Conservation (phyloP, 2,329 filamentous ascomycete genomes). For the Trichoderma sp. region DNA sequence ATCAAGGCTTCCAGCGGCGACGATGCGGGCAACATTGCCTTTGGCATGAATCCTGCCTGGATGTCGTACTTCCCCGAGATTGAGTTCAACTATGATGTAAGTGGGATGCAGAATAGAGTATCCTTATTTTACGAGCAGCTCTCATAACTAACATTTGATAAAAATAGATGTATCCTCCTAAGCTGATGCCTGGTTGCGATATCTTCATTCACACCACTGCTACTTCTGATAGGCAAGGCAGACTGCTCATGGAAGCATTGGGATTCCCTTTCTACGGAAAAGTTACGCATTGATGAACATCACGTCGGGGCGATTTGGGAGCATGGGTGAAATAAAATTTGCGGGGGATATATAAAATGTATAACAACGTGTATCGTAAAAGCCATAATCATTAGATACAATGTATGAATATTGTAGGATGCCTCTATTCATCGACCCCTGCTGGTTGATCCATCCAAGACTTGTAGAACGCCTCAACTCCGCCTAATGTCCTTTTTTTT, state of each 20-base stretch:
- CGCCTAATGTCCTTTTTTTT: conserved; percentile 38
- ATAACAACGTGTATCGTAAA: conserved; percentile 44
- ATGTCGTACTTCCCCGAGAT: conserved; percentile 90
- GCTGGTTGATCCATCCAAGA: conserved; percentile 2
- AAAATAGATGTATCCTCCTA: conserved; percentile 60
- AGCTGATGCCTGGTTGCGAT: conserved; percentile 83
- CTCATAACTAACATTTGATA: background rate
- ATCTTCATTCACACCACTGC: conserved; percentile 84
- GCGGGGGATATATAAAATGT: conserved; percentile 38
- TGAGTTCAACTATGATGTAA: conserved; percentile 91
- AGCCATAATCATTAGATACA: conserved; percentile 9
- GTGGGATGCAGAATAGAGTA: conserved; percentile 42
- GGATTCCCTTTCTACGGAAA: conserved; percentile 78
- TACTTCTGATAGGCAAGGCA: conserved; percentile 81
- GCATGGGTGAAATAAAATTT: background rate
- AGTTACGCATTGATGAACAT: conserved; percentile 47
- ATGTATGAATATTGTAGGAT: conserved; percentile 20
- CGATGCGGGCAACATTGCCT: conserved; percentile 81
- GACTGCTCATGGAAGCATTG: conserved; percentile 62
- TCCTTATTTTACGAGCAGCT: background rate
- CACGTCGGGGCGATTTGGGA: background rate
- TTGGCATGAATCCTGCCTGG: conserved; percentile 75
- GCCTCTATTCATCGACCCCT: background rate
- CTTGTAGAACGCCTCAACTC: conserved; percentile 40
- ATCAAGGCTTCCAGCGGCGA: conserved; percentile 71